Conservation (phyloP, 1,284 basidiomycete species). For the Fistulina hepatica region DNA sequence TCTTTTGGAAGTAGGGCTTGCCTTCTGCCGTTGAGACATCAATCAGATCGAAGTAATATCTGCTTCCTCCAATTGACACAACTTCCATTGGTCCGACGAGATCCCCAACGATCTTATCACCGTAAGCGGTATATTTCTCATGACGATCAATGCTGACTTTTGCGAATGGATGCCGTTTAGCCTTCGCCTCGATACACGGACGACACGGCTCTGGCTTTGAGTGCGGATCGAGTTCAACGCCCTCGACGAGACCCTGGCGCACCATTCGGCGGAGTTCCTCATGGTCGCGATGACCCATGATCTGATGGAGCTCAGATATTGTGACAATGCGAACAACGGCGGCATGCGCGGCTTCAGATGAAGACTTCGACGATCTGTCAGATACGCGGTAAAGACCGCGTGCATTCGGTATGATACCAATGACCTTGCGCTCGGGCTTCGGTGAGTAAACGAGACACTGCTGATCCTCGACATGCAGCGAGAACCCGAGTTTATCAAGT, state of each 20-base stretch:
- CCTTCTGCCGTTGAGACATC: too few species aligned
- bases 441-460: constrained; percentile 6
- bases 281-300: constrained; percentile 3
- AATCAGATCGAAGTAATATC: constrained; percentile 2
- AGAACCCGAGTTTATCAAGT: constrained; percentile 7
- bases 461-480: constrained; percentile 8
- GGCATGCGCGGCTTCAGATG: not conserved
- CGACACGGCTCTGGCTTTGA: constrained; percentile 2
- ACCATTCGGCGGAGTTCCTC: constrained; percentile 7
- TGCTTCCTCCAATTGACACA: constrained; percentile 5
- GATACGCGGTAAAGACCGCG: constrained; percentile 10
- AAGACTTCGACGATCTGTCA: not conserved
- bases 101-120: constrained; percentile 5
- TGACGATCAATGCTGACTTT: constrained; percentile 4
- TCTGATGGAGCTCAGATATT: constrained; percentile 4
- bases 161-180: not conserved
- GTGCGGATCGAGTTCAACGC: constrained; percentile 6
- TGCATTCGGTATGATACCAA: constrained; percentile 7
- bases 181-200: constrained; percentile 2
- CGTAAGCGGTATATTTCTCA: not conserved
- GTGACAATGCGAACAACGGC: not conserved
- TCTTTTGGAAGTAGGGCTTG: constrained; percentile 15
- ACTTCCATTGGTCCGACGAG: constrained; percentile 5
- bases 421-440: constrained; percentile 2
- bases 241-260: constrained; percentile 3